Base-by-base conservation (phyloP, 2,329 filamentous ascomycete species). In the Neopestalotiopsis sp. region DNA sequence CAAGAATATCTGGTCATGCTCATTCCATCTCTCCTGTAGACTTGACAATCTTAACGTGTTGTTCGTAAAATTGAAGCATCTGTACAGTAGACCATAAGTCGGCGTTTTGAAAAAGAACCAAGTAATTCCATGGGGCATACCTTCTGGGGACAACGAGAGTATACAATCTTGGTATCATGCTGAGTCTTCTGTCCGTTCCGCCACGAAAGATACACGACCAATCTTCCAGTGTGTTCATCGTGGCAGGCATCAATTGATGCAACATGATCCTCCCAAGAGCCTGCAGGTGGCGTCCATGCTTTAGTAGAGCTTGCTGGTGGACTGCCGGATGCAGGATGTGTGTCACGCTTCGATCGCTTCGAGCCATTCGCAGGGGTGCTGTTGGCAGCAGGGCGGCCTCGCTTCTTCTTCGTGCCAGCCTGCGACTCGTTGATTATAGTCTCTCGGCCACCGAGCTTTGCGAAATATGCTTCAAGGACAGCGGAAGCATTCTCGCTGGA, bases 61-160 rank as follows among this genome's bases (percentile, higher is more conserved):
- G 83, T 74, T 90, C 88, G 76, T 89, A 90, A 71, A 88, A 90
- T 49, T 83, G 83, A 10, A 90, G 80, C 85, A 90, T 89, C 88
- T 90, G 66, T 5, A 28, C 10, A 17, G 45, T 28, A 56, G 20
- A 28, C 49, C 34, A 65, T 13, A 13, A 66, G 53, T 65, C 49
- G 71, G 67, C 49, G 9, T 40, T 12, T 59, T 2, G 38, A 20
- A 9, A 68, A 2, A 45, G 53, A 17, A 30, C 30, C n/a, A 61
- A 28, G 2, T 28, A 38, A 45, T 32, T 63, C 4, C 53, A 10
- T 4, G 38, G 42, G 17, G n/a, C 81, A 68, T 78, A 92, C 91
- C 86, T 91, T 93, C 76, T 95, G 93, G 0, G 93, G 93, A 73
- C 92, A 94, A 73, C 94, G 91, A 75, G 90, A 87, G 74, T 95